A percentile compares a stretch with the other conserved stretches of the same genome.
Conservation (phyloP, 176 grass and related monocot genomes). For the Canna indica region DNA sequence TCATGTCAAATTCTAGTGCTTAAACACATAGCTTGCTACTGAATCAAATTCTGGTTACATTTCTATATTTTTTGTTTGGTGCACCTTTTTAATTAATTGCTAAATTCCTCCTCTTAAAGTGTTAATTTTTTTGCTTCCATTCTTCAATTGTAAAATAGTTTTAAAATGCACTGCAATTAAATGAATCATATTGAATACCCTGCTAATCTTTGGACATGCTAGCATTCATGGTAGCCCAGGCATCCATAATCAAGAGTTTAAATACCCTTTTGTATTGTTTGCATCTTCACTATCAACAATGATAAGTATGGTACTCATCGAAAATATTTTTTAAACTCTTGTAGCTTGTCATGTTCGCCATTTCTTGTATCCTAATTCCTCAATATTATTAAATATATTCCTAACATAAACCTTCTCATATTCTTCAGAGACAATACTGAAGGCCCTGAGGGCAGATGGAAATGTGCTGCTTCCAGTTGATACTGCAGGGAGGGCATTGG, state of each 20-base stretch:
- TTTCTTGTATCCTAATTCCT: background rate
- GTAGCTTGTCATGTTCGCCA: background rate
- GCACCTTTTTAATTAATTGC: background rate
- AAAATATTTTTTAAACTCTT: background rate
- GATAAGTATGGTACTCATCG: background rate
- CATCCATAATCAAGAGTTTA: too few species aligned
- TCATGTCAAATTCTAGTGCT: background rate
- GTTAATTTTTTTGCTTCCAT: background rate
- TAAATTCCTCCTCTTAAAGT: background rate
- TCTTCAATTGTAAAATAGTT: background rate
- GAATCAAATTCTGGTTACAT: background rate
- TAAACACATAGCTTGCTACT: background rate
- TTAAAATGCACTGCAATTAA: background rate
- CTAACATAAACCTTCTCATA: background rate
- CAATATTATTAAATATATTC: background rate
- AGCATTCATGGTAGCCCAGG: background rate
- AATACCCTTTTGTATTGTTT: background rate
- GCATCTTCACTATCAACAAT: background rate
- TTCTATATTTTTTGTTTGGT: background rate
- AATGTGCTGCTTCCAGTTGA: slow-evolving; percentile 85
- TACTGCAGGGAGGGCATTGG: slow-evolving; percentile 86
- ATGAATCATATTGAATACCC: background rate
- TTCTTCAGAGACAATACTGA: slow-evolving; percentile 59
- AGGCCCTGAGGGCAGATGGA: slow-evolving; percentile 56
- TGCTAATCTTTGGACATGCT: background rate